Percentiles rank a stretch among this genome's conserved stretches.
Evolutionary conservation across 495 filamentous ascomycete species (phyloP).

Genomic region (Penicillium goetzii): DNA sequence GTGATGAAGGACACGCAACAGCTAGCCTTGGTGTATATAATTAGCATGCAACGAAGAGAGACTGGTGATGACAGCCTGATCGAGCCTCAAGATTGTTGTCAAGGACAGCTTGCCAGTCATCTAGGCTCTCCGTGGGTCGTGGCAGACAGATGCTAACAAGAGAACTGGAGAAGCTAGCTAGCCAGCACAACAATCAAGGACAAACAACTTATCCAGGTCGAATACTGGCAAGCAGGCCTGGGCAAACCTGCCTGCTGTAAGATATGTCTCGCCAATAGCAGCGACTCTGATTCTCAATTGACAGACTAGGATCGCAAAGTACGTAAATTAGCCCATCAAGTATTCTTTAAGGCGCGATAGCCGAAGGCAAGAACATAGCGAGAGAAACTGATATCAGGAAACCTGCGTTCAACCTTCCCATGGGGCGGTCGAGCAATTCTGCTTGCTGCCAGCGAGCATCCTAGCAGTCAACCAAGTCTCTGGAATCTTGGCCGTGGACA

Average conservation of each 20-base stretch:
- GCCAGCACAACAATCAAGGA: not conserved
- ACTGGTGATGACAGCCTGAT: not conserved
- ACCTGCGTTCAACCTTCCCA: not conserved
- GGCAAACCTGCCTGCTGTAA: not conserved
- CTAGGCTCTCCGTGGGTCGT: not conserved
- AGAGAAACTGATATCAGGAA: not conserved
- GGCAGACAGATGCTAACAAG: not conserved
- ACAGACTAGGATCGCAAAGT: not conserved
- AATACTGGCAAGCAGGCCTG: not conserved
- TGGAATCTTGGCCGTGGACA: not conserved
- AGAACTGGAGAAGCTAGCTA: not conserved
- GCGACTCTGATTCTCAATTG: not conserved
- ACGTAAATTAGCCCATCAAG: not conserved
- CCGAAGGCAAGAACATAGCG: not conserved
- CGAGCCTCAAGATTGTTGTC: not conserved
- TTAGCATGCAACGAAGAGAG: not conserved
- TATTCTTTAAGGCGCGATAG: not conserved
- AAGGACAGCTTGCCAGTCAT: not conserved
- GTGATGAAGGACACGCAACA: not conserved
- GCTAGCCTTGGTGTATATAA: not conserved
- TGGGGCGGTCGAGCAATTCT: not conserved
- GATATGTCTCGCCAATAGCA: not conserved
- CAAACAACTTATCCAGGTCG: not conserved
- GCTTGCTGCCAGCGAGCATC: not conserved
- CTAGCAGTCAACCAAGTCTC: too few species aligned